Evolutionary conservation across 192 early-diverging fungal species (phyloP).

Genomic region (Spinellus fusiger): DNA sequence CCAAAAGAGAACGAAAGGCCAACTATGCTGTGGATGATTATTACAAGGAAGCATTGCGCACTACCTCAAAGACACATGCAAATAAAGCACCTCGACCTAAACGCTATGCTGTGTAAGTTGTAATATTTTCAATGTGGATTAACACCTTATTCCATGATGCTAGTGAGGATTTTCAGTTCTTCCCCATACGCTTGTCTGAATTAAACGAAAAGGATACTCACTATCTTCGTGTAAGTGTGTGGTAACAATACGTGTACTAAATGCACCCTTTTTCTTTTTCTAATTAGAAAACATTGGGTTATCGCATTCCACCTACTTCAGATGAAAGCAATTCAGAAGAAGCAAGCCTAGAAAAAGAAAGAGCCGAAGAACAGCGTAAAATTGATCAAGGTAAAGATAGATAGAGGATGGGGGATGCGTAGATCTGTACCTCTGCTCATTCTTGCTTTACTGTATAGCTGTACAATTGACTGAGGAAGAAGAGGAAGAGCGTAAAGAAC

Average conservation of each 20-base stretch:
- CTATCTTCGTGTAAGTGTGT: conserved; percentile 48
- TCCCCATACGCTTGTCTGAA: conserved; percentile 65
- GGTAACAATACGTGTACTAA: not conserved
- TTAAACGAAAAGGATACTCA: conserved; percentile 81
- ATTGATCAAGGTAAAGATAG: conserved; percentile 63
- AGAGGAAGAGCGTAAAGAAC: conserved; percentile 64
- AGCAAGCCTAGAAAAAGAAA: conserved; percentile 48
- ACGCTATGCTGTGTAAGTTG: conserved; percentile 46
- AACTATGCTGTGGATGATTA: conserved; percentile 92
- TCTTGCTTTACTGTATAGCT: conserved; percentile 37
- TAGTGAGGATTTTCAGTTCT: conserved; percentile 93
- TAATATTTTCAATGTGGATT: not conserved
- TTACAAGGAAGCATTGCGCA: conserved; percentile 80
- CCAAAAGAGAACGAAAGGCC: conserved; percentile 89
- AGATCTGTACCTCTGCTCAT: no score
- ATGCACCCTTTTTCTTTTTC: not conserved
- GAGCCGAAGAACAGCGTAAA: conserved; percentile 71
- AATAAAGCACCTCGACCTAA: conserved; percentile 60
- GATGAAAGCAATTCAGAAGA: conserved; percentile 29
- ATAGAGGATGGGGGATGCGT: no score
- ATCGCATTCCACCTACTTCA: conserved; percentile 55
- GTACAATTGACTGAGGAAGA: conserved; percentile 91
- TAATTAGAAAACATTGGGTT: conserved; percentile 62
- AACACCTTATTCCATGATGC: conserved; percentile 10
- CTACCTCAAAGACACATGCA: conserved; percentile 48